Base-by-base conservation (phyloP, 345 rosid species). In the Pistacia integerrima region DNA sequence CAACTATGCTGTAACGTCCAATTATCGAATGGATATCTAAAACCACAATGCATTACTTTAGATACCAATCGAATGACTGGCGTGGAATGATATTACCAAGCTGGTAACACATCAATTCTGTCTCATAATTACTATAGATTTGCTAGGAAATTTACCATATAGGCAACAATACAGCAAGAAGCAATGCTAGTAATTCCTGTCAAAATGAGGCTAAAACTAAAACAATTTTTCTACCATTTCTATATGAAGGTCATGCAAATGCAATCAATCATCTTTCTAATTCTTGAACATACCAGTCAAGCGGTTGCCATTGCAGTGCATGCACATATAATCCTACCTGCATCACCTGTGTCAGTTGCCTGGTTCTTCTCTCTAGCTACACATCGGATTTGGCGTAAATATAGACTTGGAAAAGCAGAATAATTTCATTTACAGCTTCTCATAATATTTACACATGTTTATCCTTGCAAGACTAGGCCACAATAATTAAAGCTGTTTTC, bases 361-460 rank as follows among this genome's bases (percentile, higher is more conserved):
- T 18, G 33, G 5, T 13, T 64, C 63, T n/a, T 30, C 22, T 51
- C 49, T 48, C 10, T 36, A 30, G 33, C 46, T 41, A 5, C 46
- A 5, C 46, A 41, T 41, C 46, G 8, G 46, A 18, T 66, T 44
- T 22, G 36, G 41, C 55, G 38, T 13, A 36, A 20, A 13, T 64
- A 52, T 8, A 22, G 25, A n/a, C 33, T 22, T 46, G 1, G 3
- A 74, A 22, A 36, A 7, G 33, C 11, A 36, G 16, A 41, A 48
- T 11, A 30, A 22, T 11, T 54, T 35, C 16, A 41, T 65, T 22
- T 64, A 51, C 70, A 33, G 52, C 13, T 7, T 20, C 36, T 36
- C 35, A 55, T 54, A 65, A 38, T 52, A 65, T 28, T 55, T 74
- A 41, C n/a, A 75, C 22, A 41, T 55, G 13, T 55, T 56, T 74